phyloP scores from a whole-genome alignment of 306 rosid genomes.

The Prunus kanzakura region DNA sequence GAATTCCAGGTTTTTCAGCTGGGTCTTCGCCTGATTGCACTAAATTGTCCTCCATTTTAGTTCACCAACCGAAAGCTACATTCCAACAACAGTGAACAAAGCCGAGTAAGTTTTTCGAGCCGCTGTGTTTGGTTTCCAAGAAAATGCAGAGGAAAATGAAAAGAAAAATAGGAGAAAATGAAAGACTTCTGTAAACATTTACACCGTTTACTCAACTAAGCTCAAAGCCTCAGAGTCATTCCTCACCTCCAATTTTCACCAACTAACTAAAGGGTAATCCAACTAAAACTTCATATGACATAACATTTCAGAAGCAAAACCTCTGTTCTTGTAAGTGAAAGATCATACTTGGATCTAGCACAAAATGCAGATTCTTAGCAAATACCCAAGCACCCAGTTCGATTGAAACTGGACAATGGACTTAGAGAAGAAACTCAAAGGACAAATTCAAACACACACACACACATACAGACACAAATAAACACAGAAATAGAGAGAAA shows the following conservation, averaged over 20 bases:
- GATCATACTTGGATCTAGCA: slow-evolving; percentile 29
- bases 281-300: slow-evolving; percentile 12
- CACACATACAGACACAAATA: background rate
- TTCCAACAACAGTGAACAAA: slow-evolving; percentile 7
- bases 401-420: slow-evolving; percentile 14
- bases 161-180: background rate
- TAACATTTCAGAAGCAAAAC: slow-evolving; percentile 15
- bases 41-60: slow-evolving; percentile 59
- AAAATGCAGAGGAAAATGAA: background rate
- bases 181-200: background rate
- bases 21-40: slow-evolving; percentile 36
- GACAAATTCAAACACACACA: slow-evolving; percentile 13
- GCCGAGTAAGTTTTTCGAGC: background rate
- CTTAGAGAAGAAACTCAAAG: slow-evolving; percentile 1
- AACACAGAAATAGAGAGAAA: background rate
- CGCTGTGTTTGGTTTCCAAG: slow-evolving; percentile 4
- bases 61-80: slow-evolving; percentile 21
- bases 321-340: background rate
- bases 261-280: slow-evolving; percentile 16
- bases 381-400: slow-evolving; percentile 17
- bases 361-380: slow-evolving; percentile 40
- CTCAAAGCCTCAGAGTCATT: background rate
- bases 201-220: slow-evolving; percentile 1
- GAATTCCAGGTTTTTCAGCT: slow-evolving; percentile 31
- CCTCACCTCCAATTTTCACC: background rate